Conservation (phyloP, 306 rosid genomes). For the Alnus glutinosa region DNA sequence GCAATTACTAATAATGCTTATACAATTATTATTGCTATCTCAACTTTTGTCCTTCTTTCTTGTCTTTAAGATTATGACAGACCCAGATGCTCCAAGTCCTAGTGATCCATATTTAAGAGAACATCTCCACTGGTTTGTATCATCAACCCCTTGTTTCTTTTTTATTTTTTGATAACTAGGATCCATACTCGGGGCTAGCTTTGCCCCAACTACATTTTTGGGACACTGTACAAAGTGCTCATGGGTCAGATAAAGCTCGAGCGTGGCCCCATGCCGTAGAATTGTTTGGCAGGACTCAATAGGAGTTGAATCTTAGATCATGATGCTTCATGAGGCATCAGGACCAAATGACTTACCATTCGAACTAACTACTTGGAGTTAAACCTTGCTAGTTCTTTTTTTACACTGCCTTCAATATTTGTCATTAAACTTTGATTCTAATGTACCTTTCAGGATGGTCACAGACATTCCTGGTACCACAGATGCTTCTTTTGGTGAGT, state of each 20-base stretch:
- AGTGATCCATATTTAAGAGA: conserved; percentile 81
- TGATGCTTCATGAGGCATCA: too few relatives aligned
- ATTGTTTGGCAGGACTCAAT: too few relatives aligned
- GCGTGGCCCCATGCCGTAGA: too few relatives aligned
- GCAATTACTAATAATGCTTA: not conserved
- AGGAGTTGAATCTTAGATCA: too few relatives aligned
- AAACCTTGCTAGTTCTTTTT: not conserved
- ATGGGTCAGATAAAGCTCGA: too few relatives aligned
- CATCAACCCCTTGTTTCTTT: conserved; percentile 6
- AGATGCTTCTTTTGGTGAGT: conserved; percentile 77
- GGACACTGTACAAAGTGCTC: too few relatives aligned
- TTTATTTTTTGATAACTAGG: not conserved
- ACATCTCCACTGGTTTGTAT: conserved; percentile 82
- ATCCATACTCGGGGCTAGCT: too few relatives aligned
- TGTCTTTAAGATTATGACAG: conserved; percentile 71
- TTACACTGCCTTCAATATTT: conserved; percentile 8
- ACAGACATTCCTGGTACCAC: conserved; percentile 94
- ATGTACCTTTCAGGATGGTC: conserved; percentile 63
- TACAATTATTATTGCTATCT: not conserved
- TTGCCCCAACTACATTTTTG: too few relatives aligned
- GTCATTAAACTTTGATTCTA: not conserved
- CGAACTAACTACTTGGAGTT: too few relatives aligned
- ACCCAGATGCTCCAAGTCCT: conserved; percentile 97
- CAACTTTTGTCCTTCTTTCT: conserved; percentile 1
- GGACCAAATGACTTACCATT: too few relatives aligned